phyloP scores from a whole-genome alignment of 1,284 basidiomycete species.

The Ustilago trichophora region DNA sequence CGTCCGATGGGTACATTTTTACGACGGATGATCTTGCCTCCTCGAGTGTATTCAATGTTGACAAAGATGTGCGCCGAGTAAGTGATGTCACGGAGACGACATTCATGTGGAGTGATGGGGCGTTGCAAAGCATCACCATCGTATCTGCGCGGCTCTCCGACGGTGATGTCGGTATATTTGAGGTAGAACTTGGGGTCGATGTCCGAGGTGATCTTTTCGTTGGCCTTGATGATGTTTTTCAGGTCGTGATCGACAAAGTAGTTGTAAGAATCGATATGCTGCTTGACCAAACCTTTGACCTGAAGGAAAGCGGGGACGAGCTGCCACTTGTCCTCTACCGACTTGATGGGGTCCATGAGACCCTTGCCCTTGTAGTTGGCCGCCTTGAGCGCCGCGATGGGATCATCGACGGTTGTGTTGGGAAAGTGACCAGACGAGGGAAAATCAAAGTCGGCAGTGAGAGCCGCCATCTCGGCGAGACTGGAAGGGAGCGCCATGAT shows the following conservation, averaged over 20 bases:
- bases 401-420: slow-evolving; percentile 14
- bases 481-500: slow-evolving; percentile 40
- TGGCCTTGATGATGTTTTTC: slow-evolving; percentile 79
- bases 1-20: slow-evolving; percentile 89
- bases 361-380: slow-evolving; percentile 64
- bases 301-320: slow-evolving; percentile 65
- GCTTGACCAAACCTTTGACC: slow-evolving; percentile 73
- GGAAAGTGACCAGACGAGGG: slow-evolving; percentile 32
- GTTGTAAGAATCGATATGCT: slow-evolving; percentile 99
- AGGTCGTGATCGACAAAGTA: slow-evolving; percentile 88
- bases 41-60: slow-evolving; percentile 93
- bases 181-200: slow-evolving; percentile 97
- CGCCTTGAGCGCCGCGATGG: slow-evolving; percentile 51
- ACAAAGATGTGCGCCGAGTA: slow-evolving; percentile 95
- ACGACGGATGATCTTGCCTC: slow-evolving; percentile 84
- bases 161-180: slow-evolving; percentile 91
- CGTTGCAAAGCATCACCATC: slow-evolving; percentile 82
- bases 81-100: slow-evolving; percentile 92
- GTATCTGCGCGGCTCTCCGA: slow-evolving; percentile 77
- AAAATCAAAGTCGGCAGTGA: no score
- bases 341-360: slow-evolving; percentile 70
- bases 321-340: slow-evolving; percentile 68
- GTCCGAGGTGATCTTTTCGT: slow-evolving; percentile 74
- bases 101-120: slow-evolving; percentile 94
- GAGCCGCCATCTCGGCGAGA: slow-evolving; percentile 43